Base-by-base conservation (phyloP, 495 filamentous ascomycete species). In the Penicillium paradoxum region DNA sequence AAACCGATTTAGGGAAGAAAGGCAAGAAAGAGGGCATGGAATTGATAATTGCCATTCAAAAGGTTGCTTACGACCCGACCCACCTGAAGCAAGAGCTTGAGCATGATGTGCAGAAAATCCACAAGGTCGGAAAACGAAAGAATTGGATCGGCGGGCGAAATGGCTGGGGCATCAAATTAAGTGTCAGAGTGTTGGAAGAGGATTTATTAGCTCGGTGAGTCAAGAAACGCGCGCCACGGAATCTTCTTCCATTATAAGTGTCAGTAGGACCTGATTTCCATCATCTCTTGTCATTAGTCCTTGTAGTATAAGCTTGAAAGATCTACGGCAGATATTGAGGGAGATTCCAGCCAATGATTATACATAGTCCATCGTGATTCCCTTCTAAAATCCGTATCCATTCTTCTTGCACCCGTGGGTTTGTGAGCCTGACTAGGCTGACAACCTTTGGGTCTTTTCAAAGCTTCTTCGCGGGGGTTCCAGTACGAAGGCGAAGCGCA, bases 91-190 rank as follows among this genome's bases (percentile, higher is more conserved):
- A 62, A 34, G 64, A 68, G 52, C 27, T 70, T n/a, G 51, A 57
- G 39, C 53, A 51, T 21, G 57, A 66, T 19, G 36, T 62, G 3
- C 56, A 57, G 30, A 67, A 64, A 45, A 60, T 70, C 32, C 39
- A 60, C 34, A 70, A 70, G 45, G 67, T 70, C 1, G 67, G 67
- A 2, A 70, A 70, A 29, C 58, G 58, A 34, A 70, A 70, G 60
- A 53, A 70, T 30, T 70, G 67, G 67, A 63, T 70, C 42, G 67
- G 65, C 13, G 67, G 66, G 2, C 40, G 47, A 4, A 45, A 69
- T 48, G 66, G 65, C 18, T 70, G 67, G 67, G 67, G 67, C 3
- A 45, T 70, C 22, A 68, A 64, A 42, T 54, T 70, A 7, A 21
- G 51, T 21, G 62, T 70, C 19, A 54, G 38, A 1, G 56, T 69